Percentiles rank a stretch among this genome's conserved stretches.
Evolutionary conservation across 2,329 filamentous ascomycete species (phyloP).

Genomic region (Fusarium abutilonis): DNA sequence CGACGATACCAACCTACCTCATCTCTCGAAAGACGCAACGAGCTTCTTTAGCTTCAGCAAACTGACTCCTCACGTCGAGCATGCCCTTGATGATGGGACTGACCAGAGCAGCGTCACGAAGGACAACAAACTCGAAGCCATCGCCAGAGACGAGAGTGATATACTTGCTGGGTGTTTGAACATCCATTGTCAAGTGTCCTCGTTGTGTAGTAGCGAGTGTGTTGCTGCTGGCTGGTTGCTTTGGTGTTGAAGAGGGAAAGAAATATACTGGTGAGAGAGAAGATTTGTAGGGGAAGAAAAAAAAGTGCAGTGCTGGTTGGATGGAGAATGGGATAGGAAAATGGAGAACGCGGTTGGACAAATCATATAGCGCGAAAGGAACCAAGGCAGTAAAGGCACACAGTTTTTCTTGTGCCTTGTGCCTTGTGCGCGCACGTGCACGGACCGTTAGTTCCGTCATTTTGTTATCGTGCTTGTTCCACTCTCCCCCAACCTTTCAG

Average conservation of each 20-base stretch:
- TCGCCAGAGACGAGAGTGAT: slow-evolving; percentile 81
- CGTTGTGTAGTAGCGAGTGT: background rate
- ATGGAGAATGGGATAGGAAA: slow-evolving; percentile 16
- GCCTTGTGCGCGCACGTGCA: slow-evolving; percentile 26
- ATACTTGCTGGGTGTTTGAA: slow-evolving; percentile 66
- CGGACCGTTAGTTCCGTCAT: slow-evolving; percentile 36
- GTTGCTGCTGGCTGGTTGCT: background rate
- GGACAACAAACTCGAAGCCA: slow-evolving; percentile 79
- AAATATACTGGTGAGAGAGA: slow-evolving; percentile 5
- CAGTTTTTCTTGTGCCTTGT: slow-evolving; percentile 26
- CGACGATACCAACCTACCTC: slow-evolving; percentile 61
- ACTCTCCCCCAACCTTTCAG: slow-evolving; percentile 5
- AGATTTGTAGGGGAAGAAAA: slow-evolving; percentile 18
- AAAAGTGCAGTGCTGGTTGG: slow-evolving; percentile 1
- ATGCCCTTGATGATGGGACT: slow-evolving; percentile 79
- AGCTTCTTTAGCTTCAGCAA: slow-evolving; percentile 71
- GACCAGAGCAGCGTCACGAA: slow-evolving; percentile 74
- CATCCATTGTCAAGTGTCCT: slow-evolving; percentile 33
- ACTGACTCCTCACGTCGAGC: slow-evolving; percentile 75
- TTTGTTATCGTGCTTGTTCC: background rate
- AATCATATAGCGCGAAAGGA: slow-evolving; percentile 20
- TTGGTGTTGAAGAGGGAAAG: slow-evolving; percentile 6
- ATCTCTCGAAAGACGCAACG: slow-evolving; percentile 77
- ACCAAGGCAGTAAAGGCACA: slow-evolving; percentile 12
- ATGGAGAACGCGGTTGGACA: slow-evolving; percentile 24